A percentile compares a stretch with the other conserved stretches of the same genome.
These are phyloP conservation scores for Nothophytophthora sp. DNA, from an alignment of 352 stramenopile genomes.

Conservation along the genomic window DNA sequence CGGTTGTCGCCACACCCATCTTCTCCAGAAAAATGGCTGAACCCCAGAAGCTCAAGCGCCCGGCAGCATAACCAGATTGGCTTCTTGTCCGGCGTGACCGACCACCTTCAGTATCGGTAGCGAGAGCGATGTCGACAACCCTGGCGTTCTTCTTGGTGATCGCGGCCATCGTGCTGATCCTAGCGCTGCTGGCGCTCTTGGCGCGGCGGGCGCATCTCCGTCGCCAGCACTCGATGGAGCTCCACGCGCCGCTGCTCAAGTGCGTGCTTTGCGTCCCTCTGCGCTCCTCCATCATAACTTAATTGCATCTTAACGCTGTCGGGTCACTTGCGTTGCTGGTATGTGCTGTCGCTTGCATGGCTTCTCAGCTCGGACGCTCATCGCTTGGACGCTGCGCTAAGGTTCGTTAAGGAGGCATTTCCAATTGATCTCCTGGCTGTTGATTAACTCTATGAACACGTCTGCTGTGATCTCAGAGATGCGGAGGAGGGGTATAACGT, in stretches of 20 bases:
- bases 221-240: constrained; percentile 20
- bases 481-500: constrained; percentile 40
- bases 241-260: constrained; percentile 29
- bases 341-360: neutral
- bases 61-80: too few relatives aligned
- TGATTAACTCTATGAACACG: neutral
- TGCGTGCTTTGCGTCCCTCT: constrained; percentile 2
- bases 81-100: too few relatives aligned
- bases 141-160: constrained; percentile 22
- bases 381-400: constrained; percentile 36
- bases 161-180: constrained; percentile 17
- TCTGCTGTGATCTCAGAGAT: constrained; percentile 15
- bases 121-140: constrained; percentile 9
- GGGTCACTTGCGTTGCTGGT: too few relatives aligned
- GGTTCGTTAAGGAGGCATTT: neutral
- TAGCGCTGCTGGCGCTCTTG: constrained; percentile 18
- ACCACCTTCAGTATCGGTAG: constrained; percentile 3
- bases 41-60: too few relatives aligned
- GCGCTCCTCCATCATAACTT: neutral
- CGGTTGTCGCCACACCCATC: constrained; percentile 9
- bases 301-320: too few relatives aligned
- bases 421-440: neutral
- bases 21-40: too few relatives aligned
- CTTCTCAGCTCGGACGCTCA: constrained; percentile 20
- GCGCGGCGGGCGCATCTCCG: constrained; percentile 17